Percentiles rank a stretch among this genome's conserved stretches.
Evolutionary conservation across 441 rosid genomes (phyloP).

Genomic region (Cnidoscolus chayamansa): DNA sequence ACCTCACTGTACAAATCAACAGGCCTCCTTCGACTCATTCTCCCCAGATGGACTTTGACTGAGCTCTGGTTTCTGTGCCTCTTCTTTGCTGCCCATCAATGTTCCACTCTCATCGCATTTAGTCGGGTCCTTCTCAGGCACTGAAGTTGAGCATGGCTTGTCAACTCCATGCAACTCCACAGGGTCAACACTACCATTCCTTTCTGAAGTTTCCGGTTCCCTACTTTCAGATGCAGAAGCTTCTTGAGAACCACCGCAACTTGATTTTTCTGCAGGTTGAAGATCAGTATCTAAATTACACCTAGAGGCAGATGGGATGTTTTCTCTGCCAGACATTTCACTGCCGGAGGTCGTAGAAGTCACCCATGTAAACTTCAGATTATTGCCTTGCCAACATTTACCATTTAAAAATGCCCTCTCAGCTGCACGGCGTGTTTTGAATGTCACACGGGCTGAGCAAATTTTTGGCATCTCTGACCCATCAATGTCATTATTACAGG

Average conservation of each 20-base stretch:
- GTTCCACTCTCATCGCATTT: constrained; percentile 17
- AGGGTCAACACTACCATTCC: constrained; percentile 20
- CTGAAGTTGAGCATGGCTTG: constrained; percentile 13
- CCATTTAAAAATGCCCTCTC: constrained; percentile 79
- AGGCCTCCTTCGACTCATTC: constrained; percentile 33
- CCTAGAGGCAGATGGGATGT: constrained; percentile 29
- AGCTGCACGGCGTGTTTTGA: constrained; percentile 58
- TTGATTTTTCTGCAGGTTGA: constrained; percentile 31
- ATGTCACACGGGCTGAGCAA: constrained; percentile 57
- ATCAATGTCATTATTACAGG: constrained; percentile 26
- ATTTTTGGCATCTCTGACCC: constrained; percentile 35
- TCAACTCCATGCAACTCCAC: constrained; percentile 30
- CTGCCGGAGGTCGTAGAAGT: constrained; percentile 38
- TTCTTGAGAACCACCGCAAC: constrained; percentile 33
- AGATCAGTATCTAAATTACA: constrained; percentile 27
- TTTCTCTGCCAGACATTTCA: constrained; percentile 35
- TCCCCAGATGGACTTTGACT: constrained; percentile 27
- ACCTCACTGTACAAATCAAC: constrained; percentile 66
- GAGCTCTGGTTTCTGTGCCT: constrained; percentile 26
- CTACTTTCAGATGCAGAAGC: constrained; percentile 35
- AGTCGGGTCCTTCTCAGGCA: constrained; percentile 13
- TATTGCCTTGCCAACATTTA: constrained; percentile 80
- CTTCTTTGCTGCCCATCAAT: constrained; percentile 28
- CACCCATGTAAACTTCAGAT: constrained; percentile 68
- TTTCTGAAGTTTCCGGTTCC: constrained; percentile 42